Conservation (phyloP, 1,284 basidiomycete species). For the Taiwanofungus camphoratus region DNA sequence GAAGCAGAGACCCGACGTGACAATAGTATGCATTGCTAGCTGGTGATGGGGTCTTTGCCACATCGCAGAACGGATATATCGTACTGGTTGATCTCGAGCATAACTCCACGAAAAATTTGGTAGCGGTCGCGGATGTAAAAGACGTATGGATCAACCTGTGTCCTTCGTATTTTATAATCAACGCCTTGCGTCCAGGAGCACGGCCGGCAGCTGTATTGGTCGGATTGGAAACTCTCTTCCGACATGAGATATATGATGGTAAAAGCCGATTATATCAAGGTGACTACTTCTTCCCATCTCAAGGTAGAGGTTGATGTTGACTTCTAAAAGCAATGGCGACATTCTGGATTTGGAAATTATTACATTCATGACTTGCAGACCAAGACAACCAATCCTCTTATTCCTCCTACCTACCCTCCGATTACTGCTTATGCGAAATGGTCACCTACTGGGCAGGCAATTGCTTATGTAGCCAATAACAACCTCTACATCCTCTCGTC, state of each 20-base stretch:
- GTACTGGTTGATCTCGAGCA: slow-evolving; percentile 73
- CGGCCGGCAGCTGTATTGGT: slow-evolving; percentile 48
- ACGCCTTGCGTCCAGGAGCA: slow-evolving; percentile 39
- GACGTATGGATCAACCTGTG: slow-evolving; percentile 39
- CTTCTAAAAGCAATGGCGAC: slow-evolving; percentile 77
- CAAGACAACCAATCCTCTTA: slow-evolving; percentile 62
- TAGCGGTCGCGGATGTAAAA: slow-evolving; percentile 51
- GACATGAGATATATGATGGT: slow-evolving; percentile 86
- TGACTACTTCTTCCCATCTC: slow-evolving; percentile 20
- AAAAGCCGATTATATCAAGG: slow-evolving; percentile 70
- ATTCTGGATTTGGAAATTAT: slow-evolving; percentile 85
- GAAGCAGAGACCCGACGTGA: no score
- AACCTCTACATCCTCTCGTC: slow-evolving; percentile 78
- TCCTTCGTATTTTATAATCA: background rate
- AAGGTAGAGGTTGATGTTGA: slow-evolving; percentile 7
- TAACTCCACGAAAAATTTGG: slow-evolving; percentile 62
- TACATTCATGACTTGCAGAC: slow-evolving; percentile 71
- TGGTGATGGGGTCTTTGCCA: slow-evolving; percentile 86
- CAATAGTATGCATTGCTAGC: slow-evolving; percentile 45
- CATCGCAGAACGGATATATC: slow-evolving; percentile 55
- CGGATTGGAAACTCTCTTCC: slow-evolving; percentile 74
- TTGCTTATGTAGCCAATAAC: slow-evolving; percentile 80
- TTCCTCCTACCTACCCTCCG: slow-evolving; percentile 60
- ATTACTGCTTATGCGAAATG: slow-evolving; percentile 76
- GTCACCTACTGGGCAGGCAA: slow-evolving; percentile 77